phyloP scores from a whole-genome alignment of 139 green algal species.

The Spirogloea muscicola region DNA sequence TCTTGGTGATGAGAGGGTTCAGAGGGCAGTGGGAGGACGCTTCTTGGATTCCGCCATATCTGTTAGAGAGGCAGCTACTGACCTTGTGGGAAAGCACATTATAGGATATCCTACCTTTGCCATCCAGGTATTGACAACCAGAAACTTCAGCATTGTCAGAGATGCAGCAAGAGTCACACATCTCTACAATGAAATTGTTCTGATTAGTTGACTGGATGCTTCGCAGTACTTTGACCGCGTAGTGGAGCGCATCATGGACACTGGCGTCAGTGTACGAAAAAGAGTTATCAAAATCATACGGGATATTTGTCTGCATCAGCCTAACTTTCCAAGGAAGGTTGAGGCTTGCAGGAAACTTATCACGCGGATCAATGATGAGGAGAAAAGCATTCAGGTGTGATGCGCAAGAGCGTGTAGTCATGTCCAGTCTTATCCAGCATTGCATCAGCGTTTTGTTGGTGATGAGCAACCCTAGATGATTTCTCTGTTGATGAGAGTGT shows the following conservation, averaged over 20 bases:
- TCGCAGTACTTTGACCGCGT: constrained; percentile 69
- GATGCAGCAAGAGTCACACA: too few relatives aligned
- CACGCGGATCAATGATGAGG: constrained; percentile 35
- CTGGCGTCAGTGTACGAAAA: constrained; percentile 75
- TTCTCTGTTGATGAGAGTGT: too few relatives aligned
- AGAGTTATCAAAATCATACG: constrained; percentile 73
- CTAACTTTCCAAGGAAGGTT: constrained; percentile 48
- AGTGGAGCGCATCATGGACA: constrained; percentile 55
- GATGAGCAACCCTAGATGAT: too few relatives aligned
- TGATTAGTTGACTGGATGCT: background rate
- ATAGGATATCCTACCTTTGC: constrained; percentile 56
- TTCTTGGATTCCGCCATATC: constrained; percentile 74
- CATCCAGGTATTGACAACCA: too few relatives aligned
- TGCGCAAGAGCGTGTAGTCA: too few relatives aligned
- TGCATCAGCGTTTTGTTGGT: too few relatives aligned
- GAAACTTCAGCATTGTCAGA: too few relatives aligned
- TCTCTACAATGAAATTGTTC: too few relatives aligned
- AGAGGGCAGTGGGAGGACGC: constrained; percentile 54
- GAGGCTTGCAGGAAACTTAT: constrained; percentile 33
- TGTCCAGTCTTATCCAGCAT: too few relatives aligned
- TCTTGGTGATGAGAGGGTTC: constrained; percentile 57
- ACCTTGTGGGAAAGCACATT: constrained; percentile 74
- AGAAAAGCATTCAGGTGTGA: constrained; percentile 37
- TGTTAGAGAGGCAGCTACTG: constrained; percentile 79
- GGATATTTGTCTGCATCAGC: constrained; percentile 66